These are phyloP conservation scores for Phellinidium pouzarii DNA, from an alignment of 1,284 basidiomycete genomes.

Conservation along the genomic window DNA sequence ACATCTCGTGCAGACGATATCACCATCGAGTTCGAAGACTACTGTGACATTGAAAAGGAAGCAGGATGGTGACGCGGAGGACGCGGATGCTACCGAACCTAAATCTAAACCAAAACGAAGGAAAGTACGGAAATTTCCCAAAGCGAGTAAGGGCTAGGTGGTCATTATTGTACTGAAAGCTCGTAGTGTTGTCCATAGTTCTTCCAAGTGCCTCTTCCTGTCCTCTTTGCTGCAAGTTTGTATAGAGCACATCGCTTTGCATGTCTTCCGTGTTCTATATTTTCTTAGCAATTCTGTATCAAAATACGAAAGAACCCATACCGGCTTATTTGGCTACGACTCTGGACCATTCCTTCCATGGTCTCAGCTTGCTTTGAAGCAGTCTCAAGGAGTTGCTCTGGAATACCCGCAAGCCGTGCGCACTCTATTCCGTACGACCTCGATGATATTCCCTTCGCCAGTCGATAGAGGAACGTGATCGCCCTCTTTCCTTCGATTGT, in stretches of 20 bases:
- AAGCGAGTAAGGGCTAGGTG: conserved; percentile 7
- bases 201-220: neutral
- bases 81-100: conserved; percentile 25
- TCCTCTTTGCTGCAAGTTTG: neutral
- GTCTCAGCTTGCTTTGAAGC: conserved; percentile 51
- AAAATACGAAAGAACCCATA: neutral
- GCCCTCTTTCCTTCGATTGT: conserved; percentile 65
- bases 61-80: conserved; percentile 23
- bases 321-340: conserved; percentile 3
- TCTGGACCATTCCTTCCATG: conserved; percentile 49
- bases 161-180: neutral
- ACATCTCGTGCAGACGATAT: conserved; percentile 21
- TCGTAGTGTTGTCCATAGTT: neutral
- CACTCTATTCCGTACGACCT: conserved; percentile 90
- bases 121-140: conserved; percentile 39
- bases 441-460: conserved; percentile 66
- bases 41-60: conserved; percentile 22
- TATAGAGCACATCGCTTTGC: neutral
- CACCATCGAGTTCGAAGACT: conserved; percentile 9
- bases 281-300: neutral
- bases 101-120: conserved; percentile 42
- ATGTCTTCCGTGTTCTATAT: neutral
- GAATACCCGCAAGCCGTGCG: conserved; percentile 77
- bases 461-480: conserved; percentile 80
- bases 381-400: conserved; percentile 54